Conservation (phyloP, 1,284 basidiomycete genomes). For the Cryptococcus sp. region DNA sequence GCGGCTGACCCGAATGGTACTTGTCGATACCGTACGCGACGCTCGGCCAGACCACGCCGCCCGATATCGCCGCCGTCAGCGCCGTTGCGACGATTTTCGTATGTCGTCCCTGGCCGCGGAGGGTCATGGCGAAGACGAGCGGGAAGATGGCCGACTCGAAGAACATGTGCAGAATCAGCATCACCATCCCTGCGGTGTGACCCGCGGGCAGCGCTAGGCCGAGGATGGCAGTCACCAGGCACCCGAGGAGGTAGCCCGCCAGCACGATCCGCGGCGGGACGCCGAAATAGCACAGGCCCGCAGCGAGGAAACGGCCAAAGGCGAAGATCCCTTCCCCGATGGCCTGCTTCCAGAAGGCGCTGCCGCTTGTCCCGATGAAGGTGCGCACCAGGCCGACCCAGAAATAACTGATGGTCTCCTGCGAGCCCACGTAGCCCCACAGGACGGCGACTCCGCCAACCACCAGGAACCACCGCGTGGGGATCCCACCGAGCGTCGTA, state of each 20-base stretch:
- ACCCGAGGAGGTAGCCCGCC: conserved; percentile 32
- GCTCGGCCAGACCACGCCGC: conserved; percentile 38
- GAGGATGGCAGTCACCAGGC: conserved; percentile 39
- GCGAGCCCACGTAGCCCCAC: conserved; percentile 47
- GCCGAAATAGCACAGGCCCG: conserved; percentile 38
- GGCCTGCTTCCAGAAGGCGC: conserved; percentile 32
- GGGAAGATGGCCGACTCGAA: conserved; percentile 52
- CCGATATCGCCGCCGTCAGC: conserved; percentile 37
- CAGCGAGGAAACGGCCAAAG: conserved; percentile 41
- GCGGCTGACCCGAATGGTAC: conserved; percentile 13
- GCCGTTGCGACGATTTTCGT: conserved; percentile 42
- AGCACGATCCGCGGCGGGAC: conserved; percentile 45
- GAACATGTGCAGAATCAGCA: conserved; percentile 42
- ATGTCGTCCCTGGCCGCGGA: conserved; percentile 43
- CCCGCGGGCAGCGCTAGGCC: conserved; percentile 29
- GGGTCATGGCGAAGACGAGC: conserved; percentile 45
- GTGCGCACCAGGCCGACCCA: conserved; percentile 22
- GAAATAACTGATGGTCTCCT: conserved; percentile 46
- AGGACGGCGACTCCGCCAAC: conserved; percentile 34
- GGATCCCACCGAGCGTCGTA: conserved; percentile 21
- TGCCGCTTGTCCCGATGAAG: conserved; percentile 24
- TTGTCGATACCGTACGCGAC: conserved; percentile 32
- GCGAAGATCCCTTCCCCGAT: conserved; percentile 43
- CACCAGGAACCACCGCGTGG: conserved; percentile 26
- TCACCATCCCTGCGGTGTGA: conserved; percentile 27